Conservation (phyloP, 805 yeast genomes). For the Spathaspora girioi region DNA sequence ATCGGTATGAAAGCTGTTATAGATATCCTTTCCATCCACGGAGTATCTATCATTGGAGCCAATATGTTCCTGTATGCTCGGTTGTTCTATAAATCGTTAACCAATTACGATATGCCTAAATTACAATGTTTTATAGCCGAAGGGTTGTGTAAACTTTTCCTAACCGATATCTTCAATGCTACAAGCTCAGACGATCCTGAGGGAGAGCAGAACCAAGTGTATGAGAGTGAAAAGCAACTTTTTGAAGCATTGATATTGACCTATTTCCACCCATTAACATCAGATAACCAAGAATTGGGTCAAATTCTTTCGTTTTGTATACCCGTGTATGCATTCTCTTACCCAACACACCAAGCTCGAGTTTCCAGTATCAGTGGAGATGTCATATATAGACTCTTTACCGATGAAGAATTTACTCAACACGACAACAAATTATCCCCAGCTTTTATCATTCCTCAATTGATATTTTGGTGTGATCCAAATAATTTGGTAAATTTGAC, state of each 20-base stretch:
- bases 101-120: slow-evolving; percentile 52
- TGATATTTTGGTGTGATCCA: slow-evolving; percentile 86
- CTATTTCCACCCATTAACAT: slow-evolving; percentile 69
- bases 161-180: slow-evolving; percentile 71
- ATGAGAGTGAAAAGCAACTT: slow-evolving; percentile 36
- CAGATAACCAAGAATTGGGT: slow-evolving; percentile 59
- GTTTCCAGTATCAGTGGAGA: slow-evolving; percentile 64
- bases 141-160: slow-evolving; percentile 75
- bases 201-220: slow-evolving; percentile 16
- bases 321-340: slow-evolving; percentile 84
- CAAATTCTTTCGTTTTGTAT: slow-evolving; percentile 84
- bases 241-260: slow-evolving; percentile 68
- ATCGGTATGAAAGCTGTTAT: slow-evolving; percentile 67
- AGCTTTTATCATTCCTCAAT: slow-evolving; percentile 62
- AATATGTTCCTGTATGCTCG: slow-evolving; percentile 38
- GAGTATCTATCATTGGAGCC: slow-evolving; percentile 36
- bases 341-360: slow-evolving; percentile 63
- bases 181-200: slow-evolving; percentile 3
- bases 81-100: slow-evolving; percentile 63
- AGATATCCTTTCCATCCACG: slow-evolving; percentile 77
- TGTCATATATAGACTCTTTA: slow-evolving; percentile 56
- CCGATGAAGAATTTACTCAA: slow-evolving; percentile 12
- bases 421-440: slow-evolving; percentile 18
- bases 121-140: slow-evolving; percentile 82
- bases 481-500: slow-evolving; percentile 50